Evolutionary conservation across 1,139 yeast species (phyloP).

Genomic region (Candida sp.): DNA sequence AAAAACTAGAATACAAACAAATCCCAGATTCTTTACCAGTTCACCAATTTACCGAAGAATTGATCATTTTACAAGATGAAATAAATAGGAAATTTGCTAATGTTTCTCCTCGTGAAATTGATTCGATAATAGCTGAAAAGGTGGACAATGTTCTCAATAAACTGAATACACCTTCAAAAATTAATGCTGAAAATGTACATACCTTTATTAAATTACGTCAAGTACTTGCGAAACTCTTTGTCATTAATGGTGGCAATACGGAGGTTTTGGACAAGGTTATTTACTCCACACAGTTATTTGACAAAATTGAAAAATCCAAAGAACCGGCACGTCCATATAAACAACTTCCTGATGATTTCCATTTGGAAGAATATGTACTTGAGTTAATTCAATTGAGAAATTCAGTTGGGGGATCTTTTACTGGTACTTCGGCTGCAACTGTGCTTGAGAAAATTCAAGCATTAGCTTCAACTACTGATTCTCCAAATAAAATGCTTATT

Average conservation of each 20-base stretch:
- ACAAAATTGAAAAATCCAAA: slow-evolving; percentile 4
- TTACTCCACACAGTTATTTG: slow-evolving; percentile 5
- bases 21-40: slow-evolving; percentile 15
- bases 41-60: slow-evolving; percentile 19
- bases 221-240: slow-evolving; percentile 15
- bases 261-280: slow-evolving; percentile 28
- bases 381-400: slow-evolving; percentile 28
- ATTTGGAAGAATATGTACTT: slow-evolving; percentile 28
- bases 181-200: slow-evolving; percentile 14
- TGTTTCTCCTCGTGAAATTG: slow-evolving; percentile 11
- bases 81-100: slow-evolving; percentile 12
- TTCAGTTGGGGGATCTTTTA: slow-evolving; percentile 12
- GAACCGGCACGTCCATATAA: slow-evolving; percentile 13
- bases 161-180: slow-evolving; percentile 13
- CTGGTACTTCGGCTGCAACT: slow-evolving; percentile 6
- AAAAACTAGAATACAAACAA: slow-evolving; percentile 11
- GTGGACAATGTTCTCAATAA: slow-evolving; percentile 16
- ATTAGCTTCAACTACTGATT: slow-evolving; percentile 11
- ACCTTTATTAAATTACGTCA: slow-evolving; percentile 13
- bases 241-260: slow-evolving; percentile 26
- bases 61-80: slow-evolving; percentile 15
- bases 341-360: slow-evolving; percentile 37
- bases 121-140: slow-evolving; percentile 12
- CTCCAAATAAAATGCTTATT: slow-evolving; percentile 15
- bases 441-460: slow-evolving; percentile 9